A percentile compares a stretch with the other conserved stretches of the same genome.
These are phyloP conservation scores for Septoria petroselini DNA, from an alignment of 2,329 filamentous ascomycete genomes.

Conservation along the genomic window DNA sequence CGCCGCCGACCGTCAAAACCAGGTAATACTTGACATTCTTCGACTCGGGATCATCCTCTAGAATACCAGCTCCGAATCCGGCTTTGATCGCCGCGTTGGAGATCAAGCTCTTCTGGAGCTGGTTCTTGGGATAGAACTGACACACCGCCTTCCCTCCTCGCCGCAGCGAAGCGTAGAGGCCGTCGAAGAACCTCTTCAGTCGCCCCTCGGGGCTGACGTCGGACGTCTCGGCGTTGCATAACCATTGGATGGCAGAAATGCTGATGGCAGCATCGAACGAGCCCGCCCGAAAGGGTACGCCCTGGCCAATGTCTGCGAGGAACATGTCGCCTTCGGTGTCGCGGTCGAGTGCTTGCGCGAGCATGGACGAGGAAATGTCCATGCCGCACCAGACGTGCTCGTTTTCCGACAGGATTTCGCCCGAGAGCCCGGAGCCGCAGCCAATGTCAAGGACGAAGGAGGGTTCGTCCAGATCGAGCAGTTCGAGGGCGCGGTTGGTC, in stretches of 20 bases:
- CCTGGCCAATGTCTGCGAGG: conserved; percentile 91
- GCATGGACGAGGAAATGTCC: conserved; percentile 93
- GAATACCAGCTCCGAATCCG: conserved; percentile 88
- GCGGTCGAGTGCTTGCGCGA: conserved; percentile 87
- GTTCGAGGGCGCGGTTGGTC: conserved; percentile 88
- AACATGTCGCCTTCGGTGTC: conserved; percentile 93
- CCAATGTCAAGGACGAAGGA: conserved; percentile 95
- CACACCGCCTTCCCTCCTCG: conserved; percentile 87
- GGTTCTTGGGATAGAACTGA: conserved; percentile 98
- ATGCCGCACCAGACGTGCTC: conserved; percentile 97
- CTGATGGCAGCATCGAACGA: conserved; percentile 92
- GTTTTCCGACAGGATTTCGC: conserved; percentile 86
- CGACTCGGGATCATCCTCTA: conserved; percentile 93
- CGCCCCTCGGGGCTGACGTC: conserved; percentile 78
- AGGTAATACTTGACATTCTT: conserved; percentile 97
- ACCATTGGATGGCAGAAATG: conserved; percentile 96
- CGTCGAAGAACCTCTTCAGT: conserved; percentile 84
- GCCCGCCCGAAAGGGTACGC: conserved; percentile 87
- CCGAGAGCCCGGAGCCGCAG: conserved; percentile 89
- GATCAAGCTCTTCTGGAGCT: conserved; percentile 88
- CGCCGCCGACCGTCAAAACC: conserved; percentile 81
- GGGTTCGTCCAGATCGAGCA: conserved; percentile 74
- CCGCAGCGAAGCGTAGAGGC: conserved; percentile 77
- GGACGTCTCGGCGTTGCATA: conserved; percentile 90
- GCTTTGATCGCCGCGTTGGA: conserved; percentile 84